Base-by-base conservation (phyloP, 2,329 filamentous ascomycete species). In the Fusarium foetens region DNA sequence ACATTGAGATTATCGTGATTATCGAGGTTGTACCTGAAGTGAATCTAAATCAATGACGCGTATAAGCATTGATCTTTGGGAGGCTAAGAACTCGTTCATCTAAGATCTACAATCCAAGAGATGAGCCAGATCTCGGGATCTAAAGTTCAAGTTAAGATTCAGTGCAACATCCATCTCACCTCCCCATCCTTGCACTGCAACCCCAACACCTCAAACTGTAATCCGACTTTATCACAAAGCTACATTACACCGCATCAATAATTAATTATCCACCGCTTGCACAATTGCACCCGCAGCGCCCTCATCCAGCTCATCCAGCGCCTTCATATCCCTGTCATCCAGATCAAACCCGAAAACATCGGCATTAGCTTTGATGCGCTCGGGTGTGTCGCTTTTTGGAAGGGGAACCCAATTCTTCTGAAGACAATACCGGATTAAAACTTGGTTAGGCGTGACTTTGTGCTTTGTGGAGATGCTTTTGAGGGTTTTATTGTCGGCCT, bases 381-480 rank as follows among this genome's bases (percentile, higher is more conserved):
- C 86, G 0, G 86, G 84, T 4, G 83, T 88, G 66, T 90, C 88
- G 68, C 89, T 91, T 83, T 92, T 92, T 25, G 90, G 89, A 66
- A 93, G 79, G 10, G 90, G 90, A 21, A 90, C 85, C 87, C 89
- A 92, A 14, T 84, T 86, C 82, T 92, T 93, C 76, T 94, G 90
- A 75, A 93, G 79, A 67, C 87, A 88, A 76, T 90, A 94, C 63
- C 92, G 85, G 23, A 94, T 83, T 72, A 94, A 80, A 3, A 93
- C 83, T 80, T 93, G 90, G 51, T 86, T 87, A 1, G 88, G 85
- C 9, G 86, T 85, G 75, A 87, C 89, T 33, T 80, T 81, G 79
- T 92, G 86, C 76, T 89, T 90, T 71, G 88, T 80, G 1, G 89
- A 87, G 39, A 93, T 82, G 4, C 80, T 78, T 5, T 84, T 82